Evolutionary conservation across 495 filamentous ascomycete genomes (phyloP).

Genomic region (Aspergillus diversus): DNA sequence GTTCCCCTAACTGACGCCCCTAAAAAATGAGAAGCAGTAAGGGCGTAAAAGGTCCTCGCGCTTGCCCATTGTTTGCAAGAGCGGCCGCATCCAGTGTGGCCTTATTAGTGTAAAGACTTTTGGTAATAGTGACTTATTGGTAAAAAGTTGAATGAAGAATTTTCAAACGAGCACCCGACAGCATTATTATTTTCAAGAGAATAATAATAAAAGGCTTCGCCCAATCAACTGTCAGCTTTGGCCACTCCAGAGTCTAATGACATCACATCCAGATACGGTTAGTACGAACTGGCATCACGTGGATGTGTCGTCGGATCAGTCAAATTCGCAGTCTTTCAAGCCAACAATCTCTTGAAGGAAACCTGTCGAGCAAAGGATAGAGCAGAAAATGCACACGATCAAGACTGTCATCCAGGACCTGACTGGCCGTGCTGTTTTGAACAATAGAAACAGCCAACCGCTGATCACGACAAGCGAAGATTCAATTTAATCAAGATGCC

Average conservation of each 20-base stretch:
- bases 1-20: conserved; percentile 93
- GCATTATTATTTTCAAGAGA: too few species aligned
- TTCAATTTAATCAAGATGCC: conserved; percentile 8
- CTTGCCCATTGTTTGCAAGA: too few species aligned
- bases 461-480: neutral
- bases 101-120: too few species aligned
- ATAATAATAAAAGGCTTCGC: too few species aligned
- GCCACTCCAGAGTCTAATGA: conserved; percentile 17
- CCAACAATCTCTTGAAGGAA: neutral
- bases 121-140: too few species aligned
- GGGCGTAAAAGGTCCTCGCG: too few species aligned
- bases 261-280: conserved; percentile 27
- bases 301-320: conserved; percentile 13
- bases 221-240: too few species aligned
- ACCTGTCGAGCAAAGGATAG: neutral
- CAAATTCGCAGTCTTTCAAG: neutral
- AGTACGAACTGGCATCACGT: conserved; percentile 24
- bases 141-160: too few species aligned
- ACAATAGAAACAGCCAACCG: conserved; percentile 4
- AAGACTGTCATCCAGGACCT: neutral
- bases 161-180: too few species aligned
- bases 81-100: too few species aligned
- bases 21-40: conserved; percentile 14
- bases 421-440: neutral
- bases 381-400: conserved; percentile 9